phyloP scores from a whole-genome alignment of 768 basidiomycete species.

The Cyclocybe aegerita region DNA sequence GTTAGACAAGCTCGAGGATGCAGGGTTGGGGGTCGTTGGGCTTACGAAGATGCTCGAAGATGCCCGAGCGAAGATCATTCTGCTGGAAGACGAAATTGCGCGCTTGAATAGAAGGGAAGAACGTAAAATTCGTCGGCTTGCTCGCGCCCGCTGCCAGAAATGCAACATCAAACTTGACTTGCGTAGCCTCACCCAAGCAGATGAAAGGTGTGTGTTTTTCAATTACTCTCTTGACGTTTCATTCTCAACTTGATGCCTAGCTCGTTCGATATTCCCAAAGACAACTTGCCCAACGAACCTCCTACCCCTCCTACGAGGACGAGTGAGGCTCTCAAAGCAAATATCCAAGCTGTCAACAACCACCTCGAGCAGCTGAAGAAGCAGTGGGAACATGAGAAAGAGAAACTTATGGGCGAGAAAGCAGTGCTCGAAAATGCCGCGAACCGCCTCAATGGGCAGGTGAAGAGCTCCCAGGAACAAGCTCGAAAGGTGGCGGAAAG shows the following conservation, averaged over 20 bases:
- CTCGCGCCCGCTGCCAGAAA: slow-evolving; percentile 65
- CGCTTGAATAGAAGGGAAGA: slow-evolving; percentile 68
- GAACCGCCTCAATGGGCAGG: slow-evolving; percentile 60
- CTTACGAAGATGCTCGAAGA: slow-evolving; percentile 73
- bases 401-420: slow-evolving; percentile 65
- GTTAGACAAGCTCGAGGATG: slow-evolving; percentile 80
- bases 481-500: slow-evolving; percentile 51
- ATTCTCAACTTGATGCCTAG: slow-evolving; percentile 29
- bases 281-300: slow-evolving; percentile 52
- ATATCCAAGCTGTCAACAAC: slow-evolving; percentile 59
- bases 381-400: slow-evolving; percentile 70
- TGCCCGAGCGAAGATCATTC: slow-evolving; percentile 53
- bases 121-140: slow-evolving; percentile 59
- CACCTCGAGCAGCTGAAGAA: slow-evolving; percentile 66
- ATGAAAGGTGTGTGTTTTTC: slow-evolving; percentile 56
- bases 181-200: slow-evolving; percentile 39
- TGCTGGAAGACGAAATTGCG: slow-evolving; percentile 68
- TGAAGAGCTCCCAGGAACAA: slow-evolving; percentile 59
- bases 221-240: neutral
- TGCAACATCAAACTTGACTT: slow-evolving; percentile 66
- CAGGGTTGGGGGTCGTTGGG: slow-evolving; percentile 71
- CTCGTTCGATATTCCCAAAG: slow-evolving; percentile 48
- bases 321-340: slow-evolving; percentile 58
- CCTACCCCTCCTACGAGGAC: slow-evolving; percentile 70
- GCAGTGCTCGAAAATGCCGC: slow-evolving; percentile 71